Base-by-base conservation (phyloP, 345 rosid species). In the Citrus cavaleriei region DNA sequence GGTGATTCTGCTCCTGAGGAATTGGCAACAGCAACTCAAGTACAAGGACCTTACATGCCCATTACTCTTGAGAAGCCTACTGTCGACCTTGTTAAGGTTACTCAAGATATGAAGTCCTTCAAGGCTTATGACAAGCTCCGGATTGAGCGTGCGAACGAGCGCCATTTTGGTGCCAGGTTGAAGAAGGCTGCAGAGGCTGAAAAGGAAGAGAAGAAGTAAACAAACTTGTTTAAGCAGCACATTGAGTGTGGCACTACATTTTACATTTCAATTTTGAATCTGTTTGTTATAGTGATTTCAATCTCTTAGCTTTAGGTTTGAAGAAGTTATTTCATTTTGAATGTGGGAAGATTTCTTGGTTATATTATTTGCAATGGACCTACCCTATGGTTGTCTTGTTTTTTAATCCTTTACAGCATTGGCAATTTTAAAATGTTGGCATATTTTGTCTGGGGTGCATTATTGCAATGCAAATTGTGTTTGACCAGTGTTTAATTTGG, bases 131-230 rank as follows among this genome's bases (percentile, higher is more conserved):
- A 93, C 85, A 95, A 95, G 89, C 73, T 95, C 10, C 86, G 95
- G 0, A 49, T 90, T 2, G 98, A 95, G 88, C 81, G 95, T 1
- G 84, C 28, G 32, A 91, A 90, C 21, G 65, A 66, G 35, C 92
- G 94, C 28, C 96, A 93, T 65, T 34, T 88, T 14, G 97, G 97
- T 70, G 89, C 78, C 2, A 91, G 97, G 77, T 16, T 88, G 87
- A 95, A 95, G 84, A 90, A 81, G 87, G 98, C 98, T 0, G 93
- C 97, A 0, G 98, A 95, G 77, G 97, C 97, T 1, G 98, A 88
- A 87, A 95, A 93, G 80, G 98, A 95, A 82, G 97, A 92, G 40
- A 95, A 95, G 90, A 95, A 95, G 90, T 95, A 85, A 80, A 59
- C 10, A 38, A 13, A 77, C 60, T 27, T 72, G 4, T 2, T 61